Evolutionary conservation across 306 rosid genomes (phyloP), one percentile per base, ranked within the genome.

Genomic region (Cucumis sativus): DNA sequence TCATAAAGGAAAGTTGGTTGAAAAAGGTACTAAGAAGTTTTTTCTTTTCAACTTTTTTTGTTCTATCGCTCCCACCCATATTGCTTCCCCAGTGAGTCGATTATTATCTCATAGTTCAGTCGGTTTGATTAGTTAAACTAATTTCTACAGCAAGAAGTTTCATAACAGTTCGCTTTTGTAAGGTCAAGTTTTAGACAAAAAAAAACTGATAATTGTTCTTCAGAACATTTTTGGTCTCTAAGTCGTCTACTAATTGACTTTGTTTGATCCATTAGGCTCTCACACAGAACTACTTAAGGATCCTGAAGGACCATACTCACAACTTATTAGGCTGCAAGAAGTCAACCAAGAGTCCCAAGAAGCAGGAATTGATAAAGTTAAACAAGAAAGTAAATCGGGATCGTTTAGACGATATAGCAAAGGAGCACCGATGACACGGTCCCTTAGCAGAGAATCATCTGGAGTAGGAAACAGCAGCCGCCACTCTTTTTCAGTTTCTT

Each of bases 251-350:
- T 45, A 47, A 12, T 28, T 47, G 59, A 23, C 13, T 58, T 43
- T 54, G 75, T 80, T 49, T 79, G 71, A 84, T 77, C 80, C 25
- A 23, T 23, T 23, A 91, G 97, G 97, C 69, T 58, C 95, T 33
- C 91, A 89, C 80, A 60, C 77, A 43, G 94, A 86, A 55, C 88
- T 91, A 65, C 78, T 81, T 54, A 65, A 75, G 39, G 79, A 89
- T 56, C 88, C 89, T 10, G 85, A 88, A 78, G 97, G 95, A 79
- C 85, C 91, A 57, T 91, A 88, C 66, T 88, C 88, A 59, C 94
- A 88, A 68, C 92, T 91, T 66, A 85, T 91, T 57, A 79, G 78
- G 39, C 79, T 88, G 63, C 97, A 89, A 86, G 88, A 85, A 56
- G 68, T 80, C 10, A 63, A 71, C 73, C 77, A 16, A 35, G 85